Percentiles rank a stretch among this genome's conserved stretches.
These are phyloP conservation scores for Austroboletus rostrupii DNA, from an alignment of 1,284 basidiomycete genomes.

Conservation along the genomic window DNA sequence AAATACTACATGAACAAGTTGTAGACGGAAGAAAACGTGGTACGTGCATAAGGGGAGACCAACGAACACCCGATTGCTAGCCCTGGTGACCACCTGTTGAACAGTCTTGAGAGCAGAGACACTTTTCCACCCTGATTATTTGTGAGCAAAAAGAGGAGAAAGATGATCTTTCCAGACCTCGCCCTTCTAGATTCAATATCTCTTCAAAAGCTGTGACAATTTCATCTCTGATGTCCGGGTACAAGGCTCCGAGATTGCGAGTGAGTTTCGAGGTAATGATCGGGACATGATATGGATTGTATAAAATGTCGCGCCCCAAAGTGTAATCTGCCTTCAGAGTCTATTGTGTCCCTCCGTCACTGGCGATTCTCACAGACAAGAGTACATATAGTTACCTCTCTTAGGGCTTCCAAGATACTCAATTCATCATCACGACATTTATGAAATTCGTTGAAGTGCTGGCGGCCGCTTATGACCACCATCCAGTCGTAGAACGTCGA, in stretches of 20 bases:
- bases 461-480: conserved; percentile 36
- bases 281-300: conserved; percentile 29
- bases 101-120: conserved; percentile 15
- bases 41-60: conserved; percentile 38
- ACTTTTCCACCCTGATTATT: conserved; percentile 28
- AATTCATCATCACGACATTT: conserved; percentile 35
- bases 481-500: conserved; percentile 37
- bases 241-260: conserved; percentile 25
- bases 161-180: conserved; percentile 11
- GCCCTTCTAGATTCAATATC: conserved; percentile 9
- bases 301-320: conserved; percentile 3
- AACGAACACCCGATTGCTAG: conserved; percentile 37
- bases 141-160: background rate
- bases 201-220: conserved; percentile 30
- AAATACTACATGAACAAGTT: background rate
- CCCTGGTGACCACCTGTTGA: conserved; percentile 29
- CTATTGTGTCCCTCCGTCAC: conserved; percentile 16
- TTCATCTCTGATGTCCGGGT: conserved; percentile 33
- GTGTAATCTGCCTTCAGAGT: conserved; percentile 1
- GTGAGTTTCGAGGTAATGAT: conserved; percentile 29
- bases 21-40: background rate
- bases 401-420: conserved; percentile 3
- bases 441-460: conserved; percentile 40
- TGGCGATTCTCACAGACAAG: background rate
- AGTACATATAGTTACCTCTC: conserved; percentile 5